Conservation (phyloP, 495 filamentous ascomycete genomes). For the Trichoderma asperelloides region DNA sequence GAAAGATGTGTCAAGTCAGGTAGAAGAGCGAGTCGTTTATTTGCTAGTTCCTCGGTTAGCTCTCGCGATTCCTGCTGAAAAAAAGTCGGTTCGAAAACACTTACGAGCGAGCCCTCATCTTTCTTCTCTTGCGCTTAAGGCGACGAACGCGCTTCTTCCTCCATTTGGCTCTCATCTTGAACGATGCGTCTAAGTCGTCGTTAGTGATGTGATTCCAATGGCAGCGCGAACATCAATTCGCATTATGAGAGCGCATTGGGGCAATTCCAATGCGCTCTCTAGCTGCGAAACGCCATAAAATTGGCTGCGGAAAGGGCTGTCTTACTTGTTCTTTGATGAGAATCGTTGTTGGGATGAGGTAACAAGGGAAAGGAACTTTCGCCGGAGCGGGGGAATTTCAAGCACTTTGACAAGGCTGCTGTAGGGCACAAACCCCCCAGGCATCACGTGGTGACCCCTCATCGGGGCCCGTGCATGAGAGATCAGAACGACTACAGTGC, state of each 20-base stretch:
- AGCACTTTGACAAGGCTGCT: slow-evolving; percentile 4
- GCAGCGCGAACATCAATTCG: not conserved
- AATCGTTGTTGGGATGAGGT: slow-evolving; percentile 12
- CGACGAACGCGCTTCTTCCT: slow-evolving; percentile 98
- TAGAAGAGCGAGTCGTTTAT: slow-evolving; percentile 50
- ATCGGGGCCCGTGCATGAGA: not conserved
- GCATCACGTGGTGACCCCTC: not conserved
- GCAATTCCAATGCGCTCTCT: not conserved
- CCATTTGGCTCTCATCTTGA: slow-evolving; percentile 98
- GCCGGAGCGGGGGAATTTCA: slow-evolving; percentile 10
- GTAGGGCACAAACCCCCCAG: slow-evolving; percentile 5
- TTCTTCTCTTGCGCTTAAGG: slow-evolving; percentile 98
- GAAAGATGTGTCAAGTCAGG: slow-evolving; percentile 29
- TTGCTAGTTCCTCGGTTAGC: slow-evolving; percentile 46
- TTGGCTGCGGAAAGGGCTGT: not conserved
- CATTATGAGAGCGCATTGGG: not conserved
- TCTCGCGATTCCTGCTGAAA: slow-evolving; percentile 8
- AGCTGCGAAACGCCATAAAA: not conserved
- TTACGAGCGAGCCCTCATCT: slow-evolving; percentile 91
- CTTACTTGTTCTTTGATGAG: slow-evolving; percentile 14
- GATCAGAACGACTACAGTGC: not conserved
- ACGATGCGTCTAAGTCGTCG: slow-evolving; percentile 9
- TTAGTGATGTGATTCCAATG: slow-evolving; percentile 2
- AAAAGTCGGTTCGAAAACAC: slow-evolving; percentile 21
- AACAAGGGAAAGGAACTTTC: slow-evolving; percentile 6